phyloP scores from a whole-genome alignment of 768 basidiomycete species.

The Tricholoma furcatifolium region DNA sequence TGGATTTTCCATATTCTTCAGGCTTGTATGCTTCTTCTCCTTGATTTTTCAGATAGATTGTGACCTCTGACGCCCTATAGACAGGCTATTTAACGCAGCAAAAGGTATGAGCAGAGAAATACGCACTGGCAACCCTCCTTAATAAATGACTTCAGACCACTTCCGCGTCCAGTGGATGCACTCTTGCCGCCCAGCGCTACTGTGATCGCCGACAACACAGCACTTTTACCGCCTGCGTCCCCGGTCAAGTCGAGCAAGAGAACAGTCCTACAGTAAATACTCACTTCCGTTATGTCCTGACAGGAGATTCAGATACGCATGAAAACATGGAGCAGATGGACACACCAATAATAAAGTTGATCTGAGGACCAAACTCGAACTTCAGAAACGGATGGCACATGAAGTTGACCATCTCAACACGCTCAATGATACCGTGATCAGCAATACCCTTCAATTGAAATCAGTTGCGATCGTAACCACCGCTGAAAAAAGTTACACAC shows the following conservation, averaged over 20 bases:
- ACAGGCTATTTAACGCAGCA: background rate
- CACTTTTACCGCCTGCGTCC: conserved; percentile 87
- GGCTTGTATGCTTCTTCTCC: conserved; percentile 88
- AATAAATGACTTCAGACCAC: conserved; percentile 81
- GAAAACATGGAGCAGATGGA: background rate
- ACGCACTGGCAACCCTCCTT: conserved; percentile 78
- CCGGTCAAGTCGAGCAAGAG: background rate
- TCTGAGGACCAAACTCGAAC: conserved; percentile 87
- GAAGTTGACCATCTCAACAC: conserved; percentile 87
- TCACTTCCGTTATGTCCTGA: conserved; percentile 89
- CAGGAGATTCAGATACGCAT: conserved; percentile 1
- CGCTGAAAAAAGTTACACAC: conserved; percentile 29
- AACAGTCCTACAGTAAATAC: background rate
- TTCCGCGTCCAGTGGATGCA: conserved; percentile 85
- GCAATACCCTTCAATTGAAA: conserved; percentile 60
- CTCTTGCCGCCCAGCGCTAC: conserved; percentile 95
- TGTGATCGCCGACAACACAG: conserved; percentile 89
- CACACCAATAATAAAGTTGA: conserved; percentile 94
- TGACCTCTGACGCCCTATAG: conserved; percentile 67
- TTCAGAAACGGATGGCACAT: conserved; percentile 91
- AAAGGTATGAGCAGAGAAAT: background rate
- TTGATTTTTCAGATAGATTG: conserved; percentile 82
- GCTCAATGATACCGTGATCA: conserved; percentile 85
- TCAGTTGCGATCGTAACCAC: conserved; percentile 5
- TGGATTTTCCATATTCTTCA: conserved; percentile 82